Percentiles rank a stretch among this genome's conserved stretches.
These are phyloP conservation scores for Globisporangium splendens DNA, from an alignment of 352 stramenopile species.

Conservation along the genomic window DNA sequence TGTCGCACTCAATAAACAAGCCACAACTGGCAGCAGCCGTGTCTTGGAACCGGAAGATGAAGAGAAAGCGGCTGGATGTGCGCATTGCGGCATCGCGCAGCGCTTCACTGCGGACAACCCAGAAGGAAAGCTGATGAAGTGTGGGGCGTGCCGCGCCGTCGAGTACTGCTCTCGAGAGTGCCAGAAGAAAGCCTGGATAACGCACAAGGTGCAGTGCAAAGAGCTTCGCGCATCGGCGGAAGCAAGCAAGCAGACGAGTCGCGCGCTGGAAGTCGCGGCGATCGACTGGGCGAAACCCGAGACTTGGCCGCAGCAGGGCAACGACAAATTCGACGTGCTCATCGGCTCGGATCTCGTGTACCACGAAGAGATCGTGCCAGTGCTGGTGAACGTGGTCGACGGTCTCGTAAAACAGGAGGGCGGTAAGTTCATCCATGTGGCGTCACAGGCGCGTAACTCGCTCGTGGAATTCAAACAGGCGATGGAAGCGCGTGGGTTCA, in stretches of 20 bases:
- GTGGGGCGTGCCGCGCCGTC: slow-evolving; percentile 61
- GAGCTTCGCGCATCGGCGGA: slow-evolving; percentile 36
- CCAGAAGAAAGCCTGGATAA: slow-evolving; percentile 86
- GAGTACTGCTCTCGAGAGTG: slow-evolving; percentile 84
- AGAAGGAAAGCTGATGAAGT: slow-evolving; percentile 87
- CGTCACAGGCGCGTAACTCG: slow-evolving; percentile 75
- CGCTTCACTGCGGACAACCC: slow-evolving; percentile 77
- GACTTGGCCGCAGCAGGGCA: slow-evolving; percentile 50
- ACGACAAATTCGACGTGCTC: slow-evolving; percentile 59
- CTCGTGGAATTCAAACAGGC: slow-evolving; percentile 80
- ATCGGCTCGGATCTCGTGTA: slow-evolving; percentile 87
- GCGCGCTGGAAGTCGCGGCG: slow-evolving; percentile 51
- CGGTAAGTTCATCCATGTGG: slow-evolving; percentile 76
- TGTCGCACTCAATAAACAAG: slow-evolving; percentile 60
- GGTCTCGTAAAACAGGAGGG: slow-evolving; percentile 39
- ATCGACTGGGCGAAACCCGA: slow-evolving; percentile 81
- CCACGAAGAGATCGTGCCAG: slow-evolving; percentile 75
- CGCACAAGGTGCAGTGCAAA: slow-evolving; percentile 83
- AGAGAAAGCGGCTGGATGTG: slow-evolving; percentile 43
- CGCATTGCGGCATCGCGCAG: slow-evolving; percentile 68
- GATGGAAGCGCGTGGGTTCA: slow-evolving; percentile 69
- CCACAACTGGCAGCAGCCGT: background rate
- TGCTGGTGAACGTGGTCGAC: slow-evolving; percentile 79
- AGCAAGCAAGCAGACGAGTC: slow-evolving; percentile 17
- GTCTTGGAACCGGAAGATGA: slow-evolving; percentile 9